Base-by-base conservation (phyloP, 257 asterid genomes). In the Petrea volubilis region DNA sequence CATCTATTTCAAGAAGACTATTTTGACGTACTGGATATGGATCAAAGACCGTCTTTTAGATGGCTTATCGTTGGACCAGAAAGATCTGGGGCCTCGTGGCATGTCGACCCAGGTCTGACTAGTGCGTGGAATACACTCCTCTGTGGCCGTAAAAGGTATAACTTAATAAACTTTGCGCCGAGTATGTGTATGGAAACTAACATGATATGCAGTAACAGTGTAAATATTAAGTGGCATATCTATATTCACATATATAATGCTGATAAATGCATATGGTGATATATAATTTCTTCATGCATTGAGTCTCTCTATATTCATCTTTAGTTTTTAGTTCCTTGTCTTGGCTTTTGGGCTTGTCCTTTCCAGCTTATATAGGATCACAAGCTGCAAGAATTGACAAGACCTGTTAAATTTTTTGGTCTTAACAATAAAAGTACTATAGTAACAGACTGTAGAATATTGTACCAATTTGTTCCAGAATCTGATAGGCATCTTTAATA, bases 51-150 rank as follows among this genome's bases (percentile, higher is more conserved):
- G 3, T 81, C 97, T 79, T 95, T 77, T 68, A 87, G 98, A 81
- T 95, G 99, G 99, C 86, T 92, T 73, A 90, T 92, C 65, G 73
- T 90, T 60, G 99, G 99, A 63, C 99, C 99, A 56, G 99, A 92
- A 83, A 84, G 98, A 80, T 95, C 99, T 75, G 99, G 98, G 62
- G 98, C 99, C 31, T 92, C 99, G 36, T 95, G 99, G 99, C 99
- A 92, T 65, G 97, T 95, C 10, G 99, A 95, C 87, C 99, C 99
- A 70, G 93, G 91, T 75, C 95, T 95, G 72, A 95, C 99, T 69
- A 95, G 99, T 83, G 43, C 43, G 10, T 38, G 43, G 43, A 95
- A 95, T 82, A 95, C 99, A 67, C 98, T 95, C 80, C 82, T 95
- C n/a, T 88, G 83, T 83, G 99, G 98, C 68, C 91, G 97, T 68